These are phyloP conservation scores for Biscogniauxia marginata DNA, from an alignment of 2,329 filamentous ascomycete genomes.

Conservation along the genomic window DNA sequence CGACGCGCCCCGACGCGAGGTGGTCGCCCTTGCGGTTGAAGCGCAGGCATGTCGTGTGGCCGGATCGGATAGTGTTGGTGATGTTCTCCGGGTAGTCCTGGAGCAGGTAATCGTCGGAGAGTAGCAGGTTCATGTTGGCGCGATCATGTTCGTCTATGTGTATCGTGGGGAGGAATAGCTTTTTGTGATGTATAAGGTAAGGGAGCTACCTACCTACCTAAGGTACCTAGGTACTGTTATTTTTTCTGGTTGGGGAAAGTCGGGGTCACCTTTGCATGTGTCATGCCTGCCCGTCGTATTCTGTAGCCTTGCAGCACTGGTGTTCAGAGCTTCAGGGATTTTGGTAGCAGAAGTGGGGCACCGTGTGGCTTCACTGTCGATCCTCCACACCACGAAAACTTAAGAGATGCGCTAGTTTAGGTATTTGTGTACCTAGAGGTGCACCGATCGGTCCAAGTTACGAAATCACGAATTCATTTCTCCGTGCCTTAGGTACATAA, in stretches of 20 bases:
- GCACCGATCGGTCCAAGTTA: too few relatives aligned
- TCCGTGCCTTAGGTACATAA: too few relatives aligned
- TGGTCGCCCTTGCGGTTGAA: constrained; percentile 96
- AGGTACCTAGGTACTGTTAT: not conserved
- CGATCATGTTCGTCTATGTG: constrained; percentile 18
- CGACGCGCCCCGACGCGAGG: constrained; percentile 87
- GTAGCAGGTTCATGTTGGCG: constrained; percentile 54
- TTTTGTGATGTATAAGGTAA: too few relatives aligned
- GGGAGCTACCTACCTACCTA: too few relatives aligned
- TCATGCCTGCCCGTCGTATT: constrained; percentile 5
- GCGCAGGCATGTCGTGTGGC: constrained; percentile 66
- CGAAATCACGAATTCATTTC: too few relatives aligned
- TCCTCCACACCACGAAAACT: not conserved
- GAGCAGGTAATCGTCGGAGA: constrained; percentile 62
- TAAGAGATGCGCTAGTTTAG: not conserved
- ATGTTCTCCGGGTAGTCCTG: constrained; percentile 89
- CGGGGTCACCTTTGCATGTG: constrained; percentile 3
- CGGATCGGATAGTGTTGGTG: constrained; percentile 77
- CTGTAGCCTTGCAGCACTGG: not conserved
- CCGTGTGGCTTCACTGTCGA: not conserved
- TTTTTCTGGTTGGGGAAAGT: not conserved
- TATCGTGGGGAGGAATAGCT: not conserved
- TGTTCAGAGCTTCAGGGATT: not conserved
- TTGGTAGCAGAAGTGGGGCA: not conserved
- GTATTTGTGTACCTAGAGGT: too few relatives aligned